Conservation (phyloP, 148 eudicot species). For the Polygonum aviculare region DNA sequence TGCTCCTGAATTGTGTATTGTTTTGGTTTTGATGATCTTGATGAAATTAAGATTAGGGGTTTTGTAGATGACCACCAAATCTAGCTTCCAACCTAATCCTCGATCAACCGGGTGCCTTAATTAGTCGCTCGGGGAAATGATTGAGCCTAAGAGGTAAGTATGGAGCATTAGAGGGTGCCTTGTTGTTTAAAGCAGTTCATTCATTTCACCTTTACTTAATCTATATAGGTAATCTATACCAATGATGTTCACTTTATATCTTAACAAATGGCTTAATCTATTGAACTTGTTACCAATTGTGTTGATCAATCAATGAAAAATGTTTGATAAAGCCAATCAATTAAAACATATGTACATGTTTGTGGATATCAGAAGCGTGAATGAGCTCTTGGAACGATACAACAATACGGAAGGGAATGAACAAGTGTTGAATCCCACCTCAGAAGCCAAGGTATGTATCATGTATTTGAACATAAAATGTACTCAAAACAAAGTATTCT, state of each 20-base stretch:
- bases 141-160: background rate
- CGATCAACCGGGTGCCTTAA: background rate
- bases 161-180: background rate
- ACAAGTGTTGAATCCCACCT: conserved; percentile 24
- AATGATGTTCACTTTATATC: no score
- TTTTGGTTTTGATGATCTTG: background rate
- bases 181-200: no score
- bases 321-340: no score
- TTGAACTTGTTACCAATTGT: no score
- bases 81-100: background rate
- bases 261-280: no score
- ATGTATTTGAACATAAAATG: no score
- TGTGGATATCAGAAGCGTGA: conserved; percentile 19
- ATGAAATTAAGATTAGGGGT: background rate
- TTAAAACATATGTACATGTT: no score
- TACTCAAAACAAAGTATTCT: no score
- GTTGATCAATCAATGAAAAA: no score
- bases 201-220: no score
- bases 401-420: conserved; percentile 24
- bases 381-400: conserved; percentile 20
- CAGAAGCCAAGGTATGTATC: conserved; percentile 25
- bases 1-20: background rate
- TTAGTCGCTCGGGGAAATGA: background rate
- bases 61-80: background rate
- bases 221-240: no score